Evolutionary conservation across 257 asterid genomes (phyloP).

Genomic region (Lithospermum erythrorhizon): DNA sequence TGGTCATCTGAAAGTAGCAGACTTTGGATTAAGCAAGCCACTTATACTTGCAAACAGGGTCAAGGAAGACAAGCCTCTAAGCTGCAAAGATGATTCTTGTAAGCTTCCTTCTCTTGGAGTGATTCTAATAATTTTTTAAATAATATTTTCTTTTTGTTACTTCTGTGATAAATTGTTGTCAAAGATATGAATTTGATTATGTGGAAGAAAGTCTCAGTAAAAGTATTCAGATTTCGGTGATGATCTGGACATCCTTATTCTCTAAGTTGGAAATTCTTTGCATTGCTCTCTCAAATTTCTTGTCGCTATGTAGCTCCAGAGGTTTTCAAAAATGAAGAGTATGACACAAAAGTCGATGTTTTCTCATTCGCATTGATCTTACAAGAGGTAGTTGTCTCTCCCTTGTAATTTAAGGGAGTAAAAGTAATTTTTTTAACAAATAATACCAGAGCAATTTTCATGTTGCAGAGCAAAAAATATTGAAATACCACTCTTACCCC

Average conservation of each 20-base stretch:
- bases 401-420: too few relatives aligned
- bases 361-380: constrained; percentile 86
- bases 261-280: not conserved
- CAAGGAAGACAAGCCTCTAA: constrained; percentile 55
- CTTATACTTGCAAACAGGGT: constrained; percentile 60
- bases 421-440: too few relatives aligned
- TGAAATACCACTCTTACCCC: too few relatives aligned
- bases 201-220: too few relatives aligned
- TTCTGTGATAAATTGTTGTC: too few relatives aligned
- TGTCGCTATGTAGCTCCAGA: constrained; percentile 97
- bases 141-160: too few relatives aligned
- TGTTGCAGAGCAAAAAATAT: too few relatives aligned
- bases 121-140: too few relatives aligned
- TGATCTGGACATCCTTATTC: not conserved
- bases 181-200: too few relatives aligned
- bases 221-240: too few relatives aligned
- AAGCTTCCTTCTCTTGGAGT: constrained; percentile 32
- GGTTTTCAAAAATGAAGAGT: constrained; percentile 73
- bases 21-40: constrained; percentile 89
- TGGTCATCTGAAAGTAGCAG: constrained; percentile 96
- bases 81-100: constrained; percentile 54
- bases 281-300: constrained; percentile 12
- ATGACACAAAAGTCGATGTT: constrained; percentile 92
- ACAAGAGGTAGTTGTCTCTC: constrained; percentile 54
- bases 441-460: too few relatives aligned